Base-by-base conservation (phyloP, 2,329 filamentous ascomycete genomes). In the Ceratocystis harringtonii region DNA sequence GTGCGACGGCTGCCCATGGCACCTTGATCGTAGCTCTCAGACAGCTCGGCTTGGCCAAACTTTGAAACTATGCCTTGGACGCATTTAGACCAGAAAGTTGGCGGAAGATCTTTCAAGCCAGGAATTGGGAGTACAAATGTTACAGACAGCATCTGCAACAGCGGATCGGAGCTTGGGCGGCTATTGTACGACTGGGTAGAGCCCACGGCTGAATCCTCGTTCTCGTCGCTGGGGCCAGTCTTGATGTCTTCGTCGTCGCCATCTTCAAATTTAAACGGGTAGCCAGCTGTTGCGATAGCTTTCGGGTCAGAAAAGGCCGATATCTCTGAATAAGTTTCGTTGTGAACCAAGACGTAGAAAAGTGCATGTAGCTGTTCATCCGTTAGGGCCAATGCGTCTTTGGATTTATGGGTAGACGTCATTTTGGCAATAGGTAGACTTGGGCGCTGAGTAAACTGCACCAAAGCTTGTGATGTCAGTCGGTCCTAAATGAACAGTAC, bases 11-110 rank as follows among this genome's bases (percentile, higher is more conserved):
- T 84, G 0, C 89, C 89, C 69, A 92, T 75, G 0, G 84, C 79
- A 15, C 87, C 88, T 74, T 90, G 90, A 73, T 92, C 89, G 71
- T 91, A 92, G 72, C 87, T 90, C 73, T 92, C 89, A 1, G 87
- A 90, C 41, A 92, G 76, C 62, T 89, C 84, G 1, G 84, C 87
- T 41, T 84, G 80, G 7, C 80, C 84, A 64, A 92, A 76, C 70
- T 83, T 79, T 70, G 77, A 75, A 70, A 89, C 76, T 17, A 90
- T 73, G 1, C 79, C 79, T 69, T 83, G 80, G 28, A 87, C 77
- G 57, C 82, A 79, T n/a, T 79, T 76, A 43, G 78, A 78, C 86
- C 86, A 90, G 73, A 88, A 89, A 2, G 82, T 81, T 1, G 76
- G 72, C 0, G 83, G 79, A 1, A 92, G 77, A 67, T 85, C 81